These are phyloP conservation scores for Saccharomycopsis olivae DNA, from an alignment of 805 yeast genomes.

Conservation along the genomic window DNA sequence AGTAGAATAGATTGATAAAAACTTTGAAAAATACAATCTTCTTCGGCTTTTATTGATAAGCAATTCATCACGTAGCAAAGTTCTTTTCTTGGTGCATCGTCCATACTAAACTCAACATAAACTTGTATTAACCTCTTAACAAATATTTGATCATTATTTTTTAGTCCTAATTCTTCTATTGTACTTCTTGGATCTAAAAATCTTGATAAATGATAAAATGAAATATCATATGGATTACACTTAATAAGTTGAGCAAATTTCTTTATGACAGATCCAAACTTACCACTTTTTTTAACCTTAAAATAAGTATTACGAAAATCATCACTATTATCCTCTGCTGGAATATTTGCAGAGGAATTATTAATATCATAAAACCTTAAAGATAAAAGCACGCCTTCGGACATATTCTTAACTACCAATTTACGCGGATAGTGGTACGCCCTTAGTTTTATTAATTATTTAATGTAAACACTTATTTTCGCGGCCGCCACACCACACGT, in stretches of 20 bases:
- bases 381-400: slow-evolving; percentile 7
- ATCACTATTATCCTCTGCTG: slow-evolving; percentile 2
- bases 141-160: slow-evolving; percentile 10
- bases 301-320: slow-evolving; percentile 9
- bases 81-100: not conserved
- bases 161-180: slow-evolving; percentile 7
- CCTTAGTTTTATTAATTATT: too few species aligned
- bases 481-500: too few species aligned
- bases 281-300: slow-evolving; percentile 9
- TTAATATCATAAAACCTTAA: slow-evolving; percentile 12
- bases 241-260: slow-evolving; percentile 9
- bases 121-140: slow-evolving; percentile 13
- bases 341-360: slow-evolving; percentile 5
- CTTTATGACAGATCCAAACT: slow-evolving; percentile 12
- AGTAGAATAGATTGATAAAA: not conserved
- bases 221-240: slow-evolving; percentile 9
- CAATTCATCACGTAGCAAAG: slow-evolving; percentile 3
- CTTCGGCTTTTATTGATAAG: slow-evolving; percentile 13
- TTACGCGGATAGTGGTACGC: too few species aligned
- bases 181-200: slow-evolving; percentile 11
- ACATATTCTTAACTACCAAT: too few species aligned
- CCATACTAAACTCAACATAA: slow-evolving; percentile 5
- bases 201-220: slow-evolving; percentile 8
- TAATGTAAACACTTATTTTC: too few species aligned
- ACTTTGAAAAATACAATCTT: slow-evolving; percentile 6